Evolutionary conservation across 73 alveolate genomes (phyloP).

Genomic region (Tetrahymena elliotti): DNA sequence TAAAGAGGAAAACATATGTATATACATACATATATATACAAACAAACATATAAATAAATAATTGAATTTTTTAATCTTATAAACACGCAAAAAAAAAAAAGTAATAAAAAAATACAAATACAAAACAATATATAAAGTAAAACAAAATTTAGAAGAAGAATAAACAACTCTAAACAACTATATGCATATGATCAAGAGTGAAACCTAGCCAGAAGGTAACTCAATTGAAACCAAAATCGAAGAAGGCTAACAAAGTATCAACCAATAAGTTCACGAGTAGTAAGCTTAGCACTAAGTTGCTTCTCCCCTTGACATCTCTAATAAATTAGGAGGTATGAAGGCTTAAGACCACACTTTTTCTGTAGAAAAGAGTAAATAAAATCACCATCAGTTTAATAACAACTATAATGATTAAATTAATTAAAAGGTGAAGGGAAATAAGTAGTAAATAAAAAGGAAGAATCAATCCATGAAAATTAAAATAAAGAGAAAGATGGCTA

Average conservation of each 20-base stretch:
- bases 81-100: background rate
- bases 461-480: background rate
- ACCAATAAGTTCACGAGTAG: background rate
- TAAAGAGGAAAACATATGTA: background rate
- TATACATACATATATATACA: too few species aligned
- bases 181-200: background rate
- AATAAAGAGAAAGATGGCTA: background rate
- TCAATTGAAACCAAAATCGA: background rate
- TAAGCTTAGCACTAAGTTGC: background rate
- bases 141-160: background rate
- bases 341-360: background rate
- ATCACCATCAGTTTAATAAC: background rate
- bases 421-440: background rate
- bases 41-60: background rate
- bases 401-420: background rate
- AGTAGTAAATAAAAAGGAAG: background rate
- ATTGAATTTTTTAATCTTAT: background rate
- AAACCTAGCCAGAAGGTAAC: background rate
- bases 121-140: background rate
- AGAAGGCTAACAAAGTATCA: background rate
- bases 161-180: background rate
- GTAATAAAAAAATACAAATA: background rate
- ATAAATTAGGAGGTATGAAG: background rate
- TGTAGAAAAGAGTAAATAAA: background rate
- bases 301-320: background rate